phyloP scores from a whole-genome alignment of 148 eudicot genomes.

The Cornus controversa region DNA sequence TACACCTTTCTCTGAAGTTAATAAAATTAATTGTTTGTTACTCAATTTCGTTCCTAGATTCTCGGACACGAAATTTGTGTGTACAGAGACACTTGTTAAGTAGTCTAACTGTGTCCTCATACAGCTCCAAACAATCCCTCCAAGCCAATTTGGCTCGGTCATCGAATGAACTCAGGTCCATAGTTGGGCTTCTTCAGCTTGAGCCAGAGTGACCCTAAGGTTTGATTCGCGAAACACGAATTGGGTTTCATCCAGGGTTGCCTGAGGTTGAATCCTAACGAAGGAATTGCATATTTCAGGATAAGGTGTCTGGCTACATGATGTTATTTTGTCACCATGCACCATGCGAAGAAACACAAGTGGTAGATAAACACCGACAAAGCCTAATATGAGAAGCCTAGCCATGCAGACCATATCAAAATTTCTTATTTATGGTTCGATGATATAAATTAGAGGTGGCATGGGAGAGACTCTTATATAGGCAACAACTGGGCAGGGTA shows the following conservation, averaged over 20 bases:
- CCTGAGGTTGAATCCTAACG: neutral
- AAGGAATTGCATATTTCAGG: conserved; percentile 39
- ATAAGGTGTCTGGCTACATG: conserved; percentile 42
- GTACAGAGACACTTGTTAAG: conserved; percentile 38
- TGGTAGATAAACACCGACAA: too few species aligned
- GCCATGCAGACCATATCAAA: too few species aligned
- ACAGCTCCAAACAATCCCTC: conserved; percentile 58
- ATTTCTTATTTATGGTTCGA: too few species aligned
- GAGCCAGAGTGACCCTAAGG: conserved; percentile 33
- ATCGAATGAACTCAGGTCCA: conserved; percentile 28
- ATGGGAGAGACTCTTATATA: too few species aligned
- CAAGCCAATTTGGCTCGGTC: conserved; percentile 39
- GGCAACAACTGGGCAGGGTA: too few species aligned
- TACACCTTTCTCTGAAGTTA: too few species aligned
- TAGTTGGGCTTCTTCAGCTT: conserved; percentile 32
- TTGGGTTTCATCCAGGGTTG: conserved; percentile 16
- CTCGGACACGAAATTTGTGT: too few species aligned
- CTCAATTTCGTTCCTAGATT: too few species aligned
- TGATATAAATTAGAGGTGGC: too few species aligned
- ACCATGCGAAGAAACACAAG: neutral
- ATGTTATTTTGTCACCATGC: conserved; percentile 19
- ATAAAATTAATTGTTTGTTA: too few species aligned
- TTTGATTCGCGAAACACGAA: conserved; percentile 21
- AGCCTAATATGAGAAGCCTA: too few species aligned
- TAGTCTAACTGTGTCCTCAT: conserved; percentile 39